Percentiles rank a stretch among this genome's conserved stretches.
Conservation (phyloP, 2,329 filamentous ascomycete species). For the Aureobasidium sp. region DNA sequence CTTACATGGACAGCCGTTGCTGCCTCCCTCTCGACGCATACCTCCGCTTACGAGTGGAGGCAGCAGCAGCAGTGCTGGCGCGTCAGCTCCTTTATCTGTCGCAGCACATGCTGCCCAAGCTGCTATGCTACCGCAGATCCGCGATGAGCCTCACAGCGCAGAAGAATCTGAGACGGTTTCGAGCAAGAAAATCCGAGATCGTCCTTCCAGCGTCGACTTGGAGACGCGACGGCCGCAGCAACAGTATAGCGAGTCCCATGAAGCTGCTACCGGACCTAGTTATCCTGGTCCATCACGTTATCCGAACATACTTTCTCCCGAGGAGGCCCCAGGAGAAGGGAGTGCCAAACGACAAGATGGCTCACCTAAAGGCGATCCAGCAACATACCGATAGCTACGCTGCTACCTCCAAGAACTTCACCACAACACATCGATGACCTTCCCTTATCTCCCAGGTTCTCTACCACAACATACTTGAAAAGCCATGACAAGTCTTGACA, state of each 20-base stretch:
- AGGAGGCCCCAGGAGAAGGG: not conserved
- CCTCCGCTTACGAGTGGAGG: not conserved
- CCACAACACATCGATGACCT: too few species aligned
- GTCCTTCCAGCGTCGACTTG: slow-evolving; percentile 22
- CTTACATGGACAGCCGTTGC: slow-evolving; percentile 34
- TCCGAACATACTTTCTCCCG: slow-evolving; percentile 15
- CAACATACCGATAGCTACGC: not conserved
- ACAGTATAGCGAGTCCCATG: not conserved
- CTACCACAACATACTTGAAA: not conserved
- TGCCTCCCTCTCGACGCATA: slow-evolving; percentile 23
- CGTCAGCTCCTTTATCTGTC: not conserved
- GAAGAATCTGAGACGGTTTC: slow-evolving; percentile 25
- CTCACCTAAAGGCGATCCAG: not conserved
- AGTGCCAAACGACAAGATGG: not conserved
- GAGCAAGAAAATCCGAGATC: slow-evolving; percentile 26
- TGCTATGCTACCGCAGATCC: slow-evolving; percentile 4
- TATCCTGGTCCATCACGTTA: slow-evolving; percentile 7
- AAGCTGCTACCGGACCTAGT: not conserved
- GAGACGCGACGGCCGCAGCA: not conserved
- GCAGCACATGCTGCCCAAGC: slow-evolving; percentile 8
- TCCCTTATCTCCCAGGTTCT: too few species aligned
- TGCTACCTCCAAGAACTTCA: too few species aligned
- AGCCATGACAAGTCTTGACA: not conserved
- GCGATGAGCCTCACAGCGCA: slow-evolving; percentile 4
- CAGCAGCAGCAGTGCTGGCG: not conserved